Percentiles rank a stretch among this genome's conserved stretches.
phyloP scores from a whole-genome alignment of 2,329 filamentous ascomycete genomes.

The Xylariomycetidae sp. region DNA sequence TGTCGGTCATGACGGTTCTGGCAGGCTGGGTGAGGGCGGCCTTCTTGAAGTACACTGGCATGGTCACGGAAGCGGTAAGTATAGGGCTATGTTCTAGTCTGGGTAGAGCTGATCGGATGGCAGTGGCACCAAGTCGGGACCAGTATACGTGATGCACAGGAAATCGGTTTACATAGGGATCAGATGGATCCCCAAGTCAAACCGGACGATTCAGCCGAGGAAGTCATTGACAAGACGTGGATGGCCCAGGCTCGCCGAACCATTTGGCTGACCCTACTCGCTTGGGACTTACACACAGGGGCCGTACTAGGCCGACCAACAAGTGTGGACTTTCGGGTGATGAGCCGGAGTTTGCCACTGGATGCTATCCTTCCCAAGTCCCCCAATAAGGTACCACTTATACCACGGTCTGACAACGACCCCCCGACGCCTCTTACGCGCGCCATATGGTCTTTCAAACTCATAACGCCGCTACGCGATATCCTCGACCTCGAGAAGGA shows the following conservation, averaged over 20 bases:
- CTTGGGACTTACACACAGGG: slow-evolving; percentile 50
- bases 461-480: slow-evolving; percentile 43
- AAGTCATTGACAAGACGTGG: slow-evolving; percentile 52
- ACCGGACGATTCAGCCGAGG: slow-evolving; percentile 37
- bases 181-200: slow-evolving; percentile 44
- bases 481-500: slow-evolving; percentile 52
- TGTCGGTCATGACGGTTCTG: slow-evolving; percentile 50
- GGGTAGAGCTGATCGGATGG: slow-evolving; percentile 7
- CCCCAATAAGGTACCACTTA: slow-evolving; percentile 40
- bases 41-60: slow-evolving; percentile 53
- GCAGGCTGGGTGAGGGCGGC: slow-evolving; percentile 50
- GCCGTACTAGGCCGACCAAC: slow-evolving; percentile 50
- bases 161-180: slow-evolving; percentile 54
- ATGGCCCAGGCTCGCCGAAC: slow-evolving; percentile 48
- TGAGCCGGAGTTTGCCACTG: slow-evolving; percentile 43
- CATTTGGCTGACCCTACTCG: slow-evolving; percentile 49
- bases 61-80: slow-evolving; percentile 51
- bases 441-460: slow-evolving; percentile 43
- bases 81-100: background rate
- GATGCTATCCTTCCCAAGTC: slow-evolving; percentile 45
- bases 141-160: slow-evolving; percentile 56
- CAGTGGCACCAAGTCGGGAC: slow-evolving; percentile 52
- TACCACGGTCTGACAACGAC: slow-evolving; percentile 41
- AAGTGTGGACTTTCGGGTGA: slow-evolving; percentile 44
- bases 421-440: slow-evolving; percentile 52